Base-by-base conservation (phyloP, 495 filamentous ascomycete genomes). In the Jackrogersella minutella region DNA sequence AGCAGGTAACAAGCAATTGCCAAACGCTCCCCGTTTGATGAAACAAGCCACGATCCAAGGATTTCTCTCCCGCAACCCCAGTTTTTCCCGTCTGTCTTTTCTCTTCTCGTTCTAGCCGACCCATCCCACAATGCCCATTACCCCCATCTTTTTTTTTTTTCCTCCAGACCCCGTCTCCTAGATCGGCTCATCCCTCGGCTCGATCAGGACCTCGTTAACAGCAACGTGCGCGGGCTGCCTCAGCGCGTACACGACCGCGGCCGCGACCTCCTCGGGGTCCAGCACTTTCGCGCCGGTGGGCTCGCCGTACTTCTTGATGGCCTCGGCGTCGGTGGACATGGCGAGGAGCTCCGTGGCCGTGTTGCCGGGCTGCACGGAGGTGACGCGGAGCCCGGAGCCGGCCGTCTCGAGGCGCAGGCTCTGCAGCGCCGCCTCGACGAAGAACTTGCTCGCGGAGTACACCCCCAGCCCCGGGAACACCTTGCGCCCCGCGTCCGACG, bases 361-460 rank as follows among this genome's bases (percentile, higher is more conserved):
- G 73, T 90, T 90, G 2, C 88, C 87, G 0, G 87, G 88, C 76
- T 91, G 88, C 7, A 91, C 82, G 34, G 80, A 81, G 0, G 87
- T 89, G 19, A 90, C 86, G 14, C 87, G 80, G 51, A 91, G 68
- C 5, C 88, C 88, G 3, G 80, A 79, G 1, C 88, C 87, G 0
- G 85, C 88, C 0, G 87, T 90, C 79, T 91, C 88, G 13, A 90
- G 74, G 41, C 87, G 85, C 43, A 91, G 73, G 26, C 81, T 80
- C 75, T 91, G 87, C 8, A 91, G 78, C 3, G 87, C 87, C 0
- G 87, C 88, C 71, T 91, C 87, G 39, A 90, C 87, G 76, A 91
- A 91, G 82, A 91, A 90, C 70, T 91, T 91, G 70, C 81, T 85
- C 22, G 87, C 88, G 6, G 84, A 86, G 79, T 91, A 91, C n/a